These are phyloP conservation scores for Yarrowia sp. DNA, from an alignment of 805 yeast genomes.

Conservation along the genomic window DNA sequence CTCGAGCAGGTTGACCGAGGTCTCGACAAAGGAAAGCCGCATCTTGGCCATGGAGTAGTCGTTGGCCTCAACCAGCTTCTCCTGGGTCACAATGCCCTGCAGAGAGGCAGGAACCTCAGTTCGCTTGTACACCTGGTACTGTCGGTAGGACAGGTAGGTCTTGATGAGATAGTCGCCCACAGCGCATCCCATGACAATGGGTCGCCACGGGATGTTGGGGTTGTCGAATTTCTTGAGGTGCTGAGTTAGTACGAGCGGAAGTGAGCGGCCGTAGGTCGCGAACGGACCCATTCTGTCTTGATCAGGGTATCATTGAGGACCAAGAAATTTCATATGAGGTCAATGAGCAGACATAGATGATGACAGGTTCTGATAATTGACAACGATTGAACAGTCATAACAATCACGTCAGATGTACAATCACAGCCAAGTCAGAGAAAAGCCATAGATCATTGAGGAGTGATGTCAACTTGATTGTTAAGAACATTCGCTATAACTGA, in stretches of 20 bases:
- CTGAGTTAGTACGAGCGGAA: neutral
- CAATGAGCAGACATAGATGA: no score
- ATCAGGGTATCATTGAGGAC: no score
- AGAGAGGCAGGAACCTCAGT: conserved; percentile 72
- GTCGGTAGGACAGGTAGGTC: conserved; percentile 75
- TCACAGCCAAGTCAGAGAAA: no score
- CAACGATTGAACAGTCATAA: no score
- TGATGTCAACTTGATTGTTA: no score
- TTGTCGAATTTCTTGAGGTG: conserved; percentile 58
- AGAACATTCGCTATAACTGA: no score
- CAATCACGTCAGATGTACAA: no score
- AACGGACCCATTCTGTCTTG: neutral
- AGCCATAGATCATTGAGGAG: no score
- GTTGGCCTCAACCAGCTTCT: conserved; percentile 78
- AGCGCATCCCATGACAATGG: conserved; percentile 73
- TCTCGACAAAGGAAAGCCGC: conserved; percentile 65
- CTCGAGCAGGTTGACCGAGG: conserved; percentile 59
- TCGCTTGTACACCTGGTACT: conserved; percentile 67
- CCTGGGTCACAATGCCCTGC: conserved; percentile 69
- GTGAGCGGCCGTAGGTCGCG: neutral
- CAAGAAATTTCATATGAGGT: no score
- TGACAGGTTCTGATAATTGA: no score
- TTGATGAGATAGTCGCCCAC: conserved; percentile 79
- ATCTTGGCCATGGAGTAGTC: conserved; percentile 82
- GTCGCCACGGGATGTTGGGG: conserved; percentile 81